Conservation (phyloP, 768 basidiomycete genomes). For the Mycena haematopus region DNA sequence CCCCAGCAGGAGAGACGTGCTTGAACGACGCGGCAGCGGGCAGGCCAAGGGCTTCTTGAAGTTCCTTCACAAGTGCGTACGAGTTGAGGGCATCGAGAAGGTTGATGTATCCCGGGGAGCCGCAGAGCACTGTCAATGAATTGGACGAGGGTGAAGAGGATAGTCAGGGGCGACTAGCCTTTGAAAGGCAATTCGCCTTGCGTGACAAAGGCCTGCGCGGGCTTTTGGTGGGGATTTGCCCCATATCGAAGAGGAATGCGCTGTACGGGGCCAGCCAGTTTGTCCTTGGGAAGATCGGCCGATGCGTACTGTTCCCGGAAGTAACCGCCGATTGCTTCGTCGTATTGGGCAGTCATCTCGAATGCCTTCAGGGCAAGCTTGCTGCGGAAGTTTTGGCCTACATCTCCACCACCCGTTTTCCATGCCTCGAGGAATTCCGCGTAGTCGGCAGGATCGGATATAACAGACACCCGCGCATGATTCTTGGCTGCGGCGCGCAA, state of each 20-base stretch:
- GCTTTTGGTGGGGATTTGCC: constrained; percentile 98
- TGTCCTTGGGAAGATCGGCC: constrained; percentile 67
- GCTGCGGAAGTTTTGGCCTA: constrained; percentile 72
- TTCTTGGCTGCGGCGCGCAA: constrained; percentile 98
- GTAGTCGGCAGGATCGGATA: constrained; percentile 92
- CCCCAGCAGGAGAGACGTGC: constrained; percentile 98
- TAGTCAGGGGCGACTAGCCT: constrained; percentile 51
- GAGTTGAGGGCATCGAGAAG: constrained; percentile 97
- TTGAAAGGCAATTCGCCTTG: constrained; percentile 93
- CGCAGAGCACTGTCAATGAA: constrained; percentile 72
- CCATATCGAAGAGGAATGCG: constrained; percentile 90
- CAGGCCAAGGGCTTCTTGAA: constrained; percentile 83
- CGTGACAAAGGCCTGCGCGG: constrained; percentile 93
- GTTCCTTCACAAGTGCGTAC: constrained; percentile 93
- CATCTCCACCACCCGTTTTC: constrained; percentile 75
- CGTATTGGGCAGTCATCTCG: constrained; percentile 94
- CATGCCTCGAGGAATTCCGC: constrained; percentile 78
- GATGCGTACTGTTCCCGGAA: constrained; percentile 96
- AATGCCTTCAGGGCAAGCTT: constrained; percentile 96
- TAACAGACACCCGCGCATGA: constrained; percentile 88
- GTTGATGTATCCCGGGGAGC: constrained; percentile 98
- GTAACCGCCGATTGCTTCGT: constrained; percentile 94
- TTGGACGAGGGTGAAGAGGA: not conserved
- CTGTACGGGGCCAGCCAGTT: constrained; percentile 75
- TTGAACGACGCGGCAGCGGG: constrained; percentile 99